phyloP scores from a whole-genome alignment of 2,329 filamentous ascomycete species.

The Penicillium digitatum region DNA sequence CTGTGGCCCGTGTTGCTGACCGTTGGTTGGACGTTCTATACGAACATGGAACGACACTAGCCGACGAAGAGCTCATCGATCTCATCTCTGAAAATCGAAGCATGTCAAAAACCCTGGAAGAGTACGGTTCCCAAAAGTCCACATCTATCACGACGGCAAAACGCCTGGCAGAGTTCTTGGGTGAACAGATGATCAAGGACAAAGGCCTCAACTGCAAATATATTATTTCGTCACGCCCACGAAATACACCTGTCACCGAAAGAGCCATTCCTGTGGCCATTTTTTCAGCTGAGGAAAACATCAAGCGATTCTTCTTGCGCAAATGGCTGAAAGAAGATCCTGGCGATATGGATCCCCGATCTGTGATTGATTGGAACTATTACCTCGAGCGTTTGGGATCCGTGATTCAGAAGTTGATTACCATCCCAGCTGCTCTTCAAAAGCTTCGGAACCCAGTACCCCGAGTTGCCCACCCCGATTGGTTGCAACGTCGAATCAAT shows the following conservation, averaged over 20 bases:
- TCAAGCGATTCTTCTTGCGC: slow-evolving; percentile 83
- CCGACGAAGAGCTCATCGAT: slow-evolving; percentile 95
- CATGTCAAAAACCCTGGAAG: slow-evolving; percentile 95
- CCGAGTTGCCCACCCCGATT: slow-evolving; percentile 88
- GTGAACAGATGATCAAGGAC: slow-evolving; percentile 98
- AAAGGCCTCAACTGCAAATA: slow-evolving; percentile 99
- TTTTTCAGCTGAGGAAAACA: slow-evolving; percentile 84
- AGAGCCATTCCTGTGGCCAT: slow-evolving; percentile 93
- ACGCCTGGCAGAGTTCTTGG: slow-evolving; percentile 89
- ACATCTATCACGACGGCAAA: slow-evolving; percentile 98
- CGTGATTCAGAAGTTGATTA: slow-evolving; percentile 98
- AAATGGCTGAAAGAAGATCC: slow-evolving; percentile 97
- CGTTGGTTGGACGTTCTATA: slow-evolving; percentile 94
- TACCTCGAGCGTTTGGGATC: slow-evolving; percentile 93
- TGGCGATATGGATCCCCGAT: slow-evolving; percentile 81
- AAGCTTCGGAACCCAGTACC: slow-evolving; percentile 94
- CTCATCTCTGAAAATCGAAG: slow-evolving; percentile 99
- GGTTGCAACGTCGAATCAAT: slow-evolving; percentile 89
- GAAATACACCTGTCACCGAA: slow-evolving; percentile 88
- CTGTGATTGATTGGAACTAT: slow-evolving; percentile 93
- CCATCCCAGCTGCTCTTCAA: slow-evolving; percentile 92
- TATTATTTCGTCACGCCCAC: slow-evolving; percentile 86
- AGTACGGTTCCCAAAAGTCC: slow-evolving; percentile 93
- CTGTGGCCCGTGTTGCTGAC: slow-evolving; percentile 92
- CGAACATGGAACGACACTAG: slow-evolving; percentile 79